phyloP scores from a whole-genome alignment of 805 yeast species.

The Debaryomyces hansenii region DNA sequence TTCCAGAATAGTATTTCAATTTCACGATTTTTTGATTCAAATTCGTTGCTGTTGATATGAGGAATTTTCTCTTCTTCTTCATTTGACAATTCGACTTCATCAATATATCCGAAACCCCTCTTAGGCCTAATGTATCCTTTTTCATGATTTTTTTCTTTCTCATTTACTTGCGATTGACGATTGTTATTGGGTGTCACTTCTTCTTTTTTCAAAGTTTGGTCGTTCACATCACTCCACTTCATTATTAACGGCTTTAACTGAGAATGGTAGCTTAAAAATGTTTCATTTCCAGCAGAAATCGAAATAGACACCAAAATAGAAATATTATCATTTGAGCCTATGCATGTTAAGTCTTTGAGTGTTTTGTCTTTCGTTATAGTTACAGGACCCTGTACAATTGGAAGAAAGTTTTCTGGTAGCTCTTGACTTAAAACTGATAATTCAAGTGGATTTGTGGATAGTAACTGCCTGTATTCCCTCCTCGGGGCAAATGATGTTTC shows the following conservation, averaged over 20 bases:
- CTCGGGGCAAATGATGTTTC: constrained; percentile 5
- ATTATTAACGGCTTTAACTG: constrained; percentile 30
- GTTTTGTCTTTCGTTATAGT: constrained; percentile 4
- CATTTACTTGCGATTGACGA: not conserved
- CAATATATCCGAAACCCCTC: constrained; percentile 31
- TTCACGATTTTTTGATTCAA: constrained; percentile 1
- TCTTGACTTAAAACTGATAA: constrained; percentile 11
- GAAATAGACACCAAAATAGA: constrained; percentile 16
- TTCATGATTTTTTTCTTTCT: not conserved
- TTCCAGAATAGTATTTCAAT: constrained; percentile 12
- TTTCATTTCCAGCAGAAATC: constrained; percentile 3
- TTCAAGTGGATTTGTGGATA: constrained; percentile 7
- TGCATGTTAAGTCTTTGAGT: constrained; percentile 12
- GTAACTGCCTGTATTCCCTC: constrained; percentile 14
- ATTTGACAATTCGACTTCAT: constrained; percentile 8
- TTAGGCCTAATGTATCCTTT: constrained; percentile 17
- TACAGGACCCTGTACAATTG: constrained; percentile 29
- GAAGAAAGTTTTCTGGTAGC: constrained; percentile 8
- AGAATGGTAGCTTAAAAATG: constrained; percentile 14
- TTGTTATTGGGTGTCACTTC: not conserved
- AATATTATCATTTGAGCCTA: constrained; percentile 12
- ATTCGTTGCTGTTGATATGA: not conserved
- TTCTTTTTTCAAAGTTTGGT: not conserved
- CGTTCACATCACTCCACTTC: constrained; percentile 9
- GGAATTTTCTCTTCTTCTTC: constrained; percentile 4